Evolutionary conservation across 176 grass and related monocot species (phyloP), one percentile per base, ranked within the genome.

Genomic region (Saccharum spontaneum): DNA sequence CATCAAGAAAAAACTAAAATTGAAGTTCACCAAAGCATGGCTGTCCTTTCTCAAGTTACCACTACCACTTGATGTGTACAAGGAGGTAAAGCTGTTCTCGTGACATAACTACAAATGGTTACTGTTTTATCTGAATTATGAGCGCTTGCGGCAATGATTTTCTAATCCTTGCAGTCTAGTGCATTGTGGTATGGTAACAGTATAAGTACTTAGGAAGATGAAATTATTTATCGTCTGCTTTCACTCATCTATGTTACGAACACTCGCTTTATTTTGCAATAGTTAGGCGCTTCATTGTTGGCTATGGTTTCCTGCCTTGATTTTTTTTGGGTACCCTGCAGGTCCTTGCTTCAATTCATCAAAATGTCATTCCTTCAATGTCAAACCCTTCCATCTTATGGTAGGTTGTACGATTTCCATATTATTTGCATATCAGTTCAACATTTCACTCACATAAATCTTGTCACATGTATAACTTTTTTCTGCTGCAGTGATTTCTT

Each of bases 11-110:
- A 95, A 89, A 40, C 43, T 95, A 18, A 95, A 90, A 87, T 78
- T 87, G 71, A 98, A 87, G 87, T 95, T 98, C 77, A 93, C 83
- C 24, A 95, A 94, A 88, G 89, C 91, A 71, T 98, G 96, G 96
- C 62, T 98, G 31, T 88, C 93, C 37, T 95, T 98, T 84, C 96
- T 98, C 40, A 98, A 92, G 86, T 79, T 94, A 87, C 89, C 91
- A 55, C 93, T 98, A 81, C 87, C 93, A n/a, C 82, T 95, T 78
- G 93, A 95, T 92, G 89, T 98, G 23, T 98, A 98, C 78, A 98
- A 98, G 86, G 91, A 98, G 96, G 96, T 98, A 95, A 81, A 64
- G 49, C 66, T 80, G 11, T 80, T 79, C 39, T 67, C 46, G 11
- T 70, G 6, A 38, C 14, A 67, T 77, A 49, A 63, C 15, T 17